Evolutionary conservation across 306 rosid genomes (phyloP).

Genomic region (Cicer pinnatifidum): DNA sequence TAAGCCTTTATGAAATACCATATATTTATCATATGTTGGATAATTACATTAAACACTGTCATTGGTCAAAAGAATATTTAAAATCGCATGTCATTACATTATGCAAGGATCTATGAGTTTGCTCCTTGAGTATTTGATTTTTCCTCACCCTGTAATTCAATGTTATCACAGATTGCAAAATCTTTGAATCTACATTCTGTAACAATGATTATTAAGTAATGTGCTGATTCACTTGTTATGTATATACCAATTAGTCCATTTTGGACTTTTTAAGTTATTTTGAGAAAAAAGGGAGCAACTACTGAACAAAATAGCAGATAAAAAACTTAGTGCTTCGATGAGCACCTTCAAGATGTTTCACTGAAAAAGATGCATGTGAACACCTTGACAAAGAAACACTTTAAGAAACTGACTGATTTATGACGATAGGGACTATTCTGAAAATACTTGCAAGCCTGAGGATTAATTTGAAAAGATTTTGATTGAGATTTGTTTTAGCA

Average conservation of each 20-base stretch:
- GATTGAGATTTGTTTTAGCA: no score
- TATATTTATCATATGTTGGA: constrained; percentile 14
- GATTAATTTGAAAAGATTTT: not conserved
- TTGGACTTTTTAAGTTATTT: not conserved
- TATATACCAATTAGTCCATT: not conserved
- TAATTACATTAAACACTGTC: not conserved
- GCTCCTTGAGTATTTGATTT: constrained; percentile 18
- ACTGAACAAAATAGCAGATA: not conserved
- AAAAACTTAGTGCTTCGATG: not conserved
- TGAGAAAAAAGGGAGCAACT: not conserved
- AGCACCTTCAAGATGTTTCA: not conserved
- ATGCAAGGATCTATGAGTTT: not conserved
- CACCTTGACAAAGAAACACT: constrained; percentile 2
- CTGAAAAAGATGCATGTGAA: not conserved
- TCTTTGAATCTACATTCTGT: not conserved
- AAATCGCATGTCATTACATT: not conserved
- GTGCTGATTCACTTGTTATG: not conserved
- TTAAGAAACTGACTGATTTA: not conserved
- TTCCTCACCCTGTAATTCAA: not conserved
- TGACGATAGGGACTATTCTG: not conserved
- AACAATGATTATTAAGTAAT: not conserved
- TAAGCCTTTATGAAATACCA: not conserved
- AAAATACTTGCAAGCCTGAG: not conserved
- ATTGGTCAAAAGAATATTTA: not conserved
- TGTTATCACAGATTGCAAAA: not conserved